Evolutionary conservation across 202 grass and related monocot species (phyloP), one percentile per base, ranked within the genome.

Genomic region (Hordeum pubiflorum): DNA sequence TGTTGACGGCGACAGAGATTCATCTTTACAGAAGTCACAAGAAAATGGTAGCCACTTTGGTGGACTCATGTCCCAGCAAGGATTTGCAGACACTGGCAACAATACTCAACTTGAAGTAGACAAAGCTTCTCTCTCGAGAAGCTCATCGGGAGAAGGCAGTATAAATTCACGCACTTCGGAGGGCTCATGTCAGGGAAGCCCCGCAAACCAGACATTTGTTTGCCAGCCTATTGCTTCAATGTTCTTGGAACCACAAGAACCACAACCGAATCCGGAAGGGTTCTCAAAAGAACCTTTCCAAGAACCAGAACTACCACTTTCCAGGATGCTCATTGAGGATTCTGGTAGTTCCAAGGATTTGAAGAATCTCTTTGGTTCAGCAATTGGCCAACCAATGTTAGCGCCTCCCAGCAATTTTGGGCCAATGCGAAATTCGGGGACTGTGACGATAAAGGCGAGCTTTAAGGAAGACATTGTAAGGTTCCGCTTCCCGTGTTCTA

Each of bases 401-500:
- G 46, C 57, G 18, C 81, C 86, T 79, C 48, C 74, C 13, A 79
- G 66, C 60, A 87, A 87, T 79, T 80, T 58, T 36, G 57, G 46
- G 7, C 61, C 50, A 7, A 59, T 87, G 65, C 86, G 80, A 44
- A 89, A 86, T 83, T 94, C 81, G 50, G 74, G 70, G 52, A 91
- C 86, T 10, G 86, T 94, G 58, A 97, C 90, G 3, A 89, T 94
- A 86, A 97, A 97, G 83, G 95, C 90, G 0, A 89, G 90, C 64
- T 97, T 93, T 77, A 94, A 93, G 69, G 90, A 94, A 63, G 90
- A 97, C 74, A 94, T 97, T 58, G 82, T 93, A 75, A 89, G 94
- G 69, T 97, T 97, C 82, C 86, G 92, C 2, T 87, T 97, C 60
- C 62, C 69, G 29, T 84, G 85, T 40, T 83, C 75, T 15, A 87